phyloP scores from a whole-genome alignment of 192 early-diverging fungal genomes.

The Oehlia diaphana region DNA sequence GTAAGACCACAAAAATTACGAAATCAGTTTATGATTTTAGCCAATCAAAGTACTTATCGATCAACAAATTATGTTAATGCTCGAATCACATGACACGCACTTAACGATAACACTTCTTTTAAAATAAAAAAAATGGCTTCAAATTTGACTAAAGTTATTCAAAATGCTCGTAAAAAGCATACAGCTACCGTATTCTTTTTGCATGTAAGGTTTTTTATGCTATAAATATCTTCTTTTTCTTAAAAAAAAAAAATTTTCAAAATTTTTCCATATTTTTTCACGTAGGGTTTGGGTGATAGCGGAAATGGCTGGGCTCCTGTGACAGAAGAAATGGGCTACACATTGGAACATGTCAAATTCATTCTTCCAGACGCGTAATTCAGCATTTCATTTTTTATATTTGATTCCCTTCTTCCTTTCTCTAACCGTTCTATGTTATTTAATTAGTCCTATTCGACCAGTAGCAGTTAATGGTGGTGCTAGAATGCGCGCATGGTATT shows the following conservation, averaged over 20 bases:
- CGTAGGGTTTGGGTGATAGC: constrained; percentile 57
- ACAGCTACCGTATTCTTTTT: constrained; percentile 59
- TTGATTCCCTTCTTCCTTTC: not conserved
- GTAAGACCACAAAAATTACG: too few relatives aligned
- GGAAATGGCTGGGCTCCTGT: constrained; percentile 61
- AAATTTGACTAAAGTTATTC: constrained; percentile 40
- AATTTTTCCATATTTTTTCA: not conserved
- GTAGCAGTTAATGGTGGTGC: constrained; percentile 82
- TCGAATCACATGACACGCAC: too few relatives aligned
- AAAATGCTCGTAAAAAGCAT: constrained; percentile 43
- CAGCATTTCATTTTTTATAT: not conserved
- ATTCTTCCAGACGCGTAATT: constrained; percentile 82
- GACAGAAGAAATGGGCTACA: constrained; percentile 50
- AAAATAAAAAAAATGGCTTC: not conserved
- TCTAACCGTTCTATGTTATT: not conserved
- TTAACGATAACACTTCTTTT: too few relatives aligned
- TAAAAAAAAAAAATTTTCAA: not conserved
- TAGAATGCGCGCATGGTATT: constrained; percentile 91
- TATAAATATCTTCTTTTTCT: not conserved
- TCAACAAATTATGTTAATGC: too few relatives aligned
- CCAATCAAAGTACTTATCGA: too few relatives aligned
- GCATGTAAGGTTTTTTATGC: constrained; percentile 27
- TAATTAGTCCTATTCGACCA: constrained; percentile 48
- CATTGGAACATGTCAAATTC: constrained; percentile 85
- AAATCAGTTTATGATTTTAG: too few relatives aligned